These are phyloP conservation scores for Diaporthe humulicola DNA, from an alignment of 2,329 filamentous ascomycete genomes.

Conservation along the genomic window DNA sequence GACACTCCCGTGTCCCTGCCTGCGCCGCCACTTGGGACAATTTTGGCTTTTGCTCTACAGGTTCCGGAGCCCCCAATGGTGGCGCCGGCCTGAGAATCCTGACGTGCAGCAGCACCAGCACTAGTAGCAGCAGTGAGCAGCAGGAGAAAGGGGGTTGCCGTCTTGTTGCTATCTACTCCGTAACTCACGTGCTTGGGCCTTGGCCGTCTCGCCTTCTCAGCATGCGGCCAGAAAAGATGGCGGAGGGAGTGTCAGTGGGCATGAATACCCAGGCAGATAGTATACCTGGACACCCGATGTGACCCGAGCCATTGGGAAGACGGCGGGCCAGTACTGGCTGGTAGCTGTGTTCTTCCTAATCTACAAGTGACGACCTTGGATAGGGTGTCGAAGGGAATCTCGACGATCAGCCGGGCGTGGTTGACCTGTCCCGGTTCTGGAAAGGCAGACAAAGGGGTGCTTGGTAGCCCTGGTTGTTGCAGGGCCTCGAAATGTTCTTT, in stretches of 20 bases:
- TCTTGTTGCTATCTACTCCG: neutral
- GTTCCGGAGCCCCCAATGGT: neutral
- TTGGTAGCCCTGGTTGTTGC: neutral
- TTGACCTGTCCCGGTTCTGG: neutral
- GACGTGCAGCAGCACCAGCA: neutral
- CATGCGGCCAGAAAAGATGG: neutral
- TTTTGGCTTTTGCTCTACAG: neutral
- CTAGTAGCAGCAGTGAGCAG: neutral
- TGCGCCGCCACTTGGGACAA: neutral
- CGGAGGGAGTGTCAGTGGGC: neutral
- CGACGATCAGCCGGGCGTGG: neutral
- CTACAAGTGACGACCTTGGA: neutral
- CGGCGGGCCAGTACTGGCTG: neutral
- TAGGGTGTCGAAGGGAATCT: neutral
- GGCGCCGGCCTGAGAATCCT: neutral
- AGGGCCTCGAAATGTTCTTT: neutral
- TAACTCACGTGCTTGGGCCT: neutral
- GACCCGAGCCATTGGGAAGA: neutral
- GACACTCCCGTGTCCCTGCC: neutral
- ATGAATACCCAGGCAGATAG: neutral
- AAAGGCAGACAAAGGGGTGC: neutral
- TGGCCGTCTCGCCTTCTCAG: neutral
- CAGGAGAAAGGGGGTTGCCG: neutral
- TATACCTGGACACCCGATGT: neutral
- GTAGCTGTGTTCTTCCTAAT: neutral